Evolutionary conservation across 176 grass and related monocot genomes (phyloP).

Genomic region (Oryza glaberrima): DNA sequence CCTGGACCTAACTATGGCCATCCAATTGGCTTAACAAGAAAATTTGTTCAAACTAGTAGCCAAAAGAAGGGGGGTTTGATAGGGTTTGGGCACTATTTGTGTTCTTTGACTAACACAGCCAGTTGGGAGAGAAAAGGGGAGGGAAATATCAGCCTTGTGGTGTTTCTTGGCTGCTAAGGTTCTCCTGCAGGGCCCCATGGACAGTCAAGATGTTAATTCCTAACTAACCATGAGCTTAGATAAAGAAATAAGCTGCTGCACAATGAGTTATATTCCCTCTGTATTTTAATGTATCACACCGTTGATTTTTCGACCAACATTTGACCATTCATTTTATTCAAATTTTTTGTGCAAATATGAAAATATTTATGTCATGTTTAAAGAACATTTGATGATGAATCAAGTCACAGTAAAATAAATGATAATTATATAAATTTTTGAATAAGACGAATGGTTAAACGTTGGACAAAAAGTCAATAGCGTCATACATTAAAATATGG

Average conservation of each 20-base stretch:
- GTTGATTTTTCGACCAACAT: too few relatives aligned
- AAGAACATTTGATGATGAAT: too few relatives aligned
- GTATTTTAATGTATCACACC: too few relatives aligned
- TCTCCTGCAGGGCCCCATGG: neutral
- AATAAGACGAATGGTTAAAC: too few relatives aligned
- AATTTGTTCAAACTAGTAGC: neutral
- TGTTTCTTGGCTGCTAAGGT: slow-evolving; percentile 13
- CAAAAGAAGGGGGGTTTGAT: too few relatives aligned
- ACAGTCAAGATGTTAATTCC: neutral
- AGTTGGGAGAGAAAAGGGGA: neutral
- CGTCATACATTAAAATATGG: too few relatives aligned
- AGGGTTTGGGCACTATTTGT: neutral
- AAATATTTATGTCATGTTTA: too few relatives aligned
- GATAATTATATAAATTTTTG: too few relatives aligned
- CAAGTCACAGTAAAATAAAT: too few relatives aligned
- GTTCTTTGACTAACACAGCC: neutral
- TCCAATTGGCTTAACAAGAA: neutral
- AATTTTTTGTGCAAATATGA: too few relatives aligned
- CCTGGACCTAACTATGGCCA: neutral
- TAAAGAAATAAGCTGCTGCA: neutral
- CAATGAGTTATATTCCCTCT: neutral
- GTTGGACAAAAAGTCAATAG: too few relatives aligned
- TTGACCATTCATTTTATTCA: too few relatives aligned
- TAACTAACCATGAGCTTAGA: neutral
- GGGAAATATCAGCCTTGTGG: neutral